These are phyloP conservation scores for slime mould (Dictyostelium discoideum) DNA, from an alignment of 78 protist genomes.

Conservation along the genomic window DNA sequence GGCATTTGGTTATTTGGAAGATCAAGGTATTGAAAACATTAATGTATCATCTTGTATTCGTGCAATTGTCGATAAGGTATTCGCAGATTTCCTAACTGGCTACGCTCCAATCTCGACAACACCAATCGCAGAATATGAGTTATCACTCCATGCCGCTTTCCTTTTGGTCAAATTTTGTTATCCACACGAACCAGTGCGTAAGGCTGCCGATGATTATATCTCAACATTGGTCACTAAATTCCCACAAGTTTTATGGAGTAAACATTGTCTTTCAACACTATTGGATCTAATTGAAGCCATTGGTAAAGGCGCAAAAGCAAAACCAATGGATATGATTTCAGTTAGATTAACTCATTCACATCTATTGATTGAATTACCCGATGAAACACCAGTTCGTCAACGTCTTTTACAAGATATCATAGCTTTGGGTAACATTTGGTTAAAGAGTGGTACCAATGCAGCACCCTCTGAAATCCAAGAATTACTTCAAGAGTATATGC, in stretches of 20 bases:
- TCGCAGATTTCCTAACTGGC: constrained; percentile 16
- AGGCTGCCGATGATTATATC: constrained; percentile 77
- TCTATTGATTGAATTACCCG: constrained; percentile 46
- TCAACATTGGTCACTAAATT: constrained; percentile 58
- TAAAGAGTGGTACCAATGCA: constrained; percentile 56
- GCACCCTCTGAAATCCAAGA: constrained; percentile 76
- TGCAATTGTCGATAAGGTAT: constrained; percentile 64
- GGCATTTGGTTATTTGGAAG: constrained; percentile 75
- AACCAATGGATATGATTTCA: constrained; percentile 77
- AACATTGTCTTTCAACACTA: constrained; percentile 60
- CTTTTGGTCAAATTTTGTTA: constrained; percentile 77
- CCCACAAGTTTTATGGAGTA: constrained; percentile 81
- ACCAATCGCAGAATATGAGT: constrained; percentile 13
- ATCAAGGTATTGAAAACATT: constrained; percentile 62
- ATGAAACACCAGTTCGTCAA: constrained; percentile 53
- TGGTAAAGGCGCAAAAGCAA: constrained; percentile 58
- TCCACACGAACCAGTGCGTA: constrained; percentile 51
- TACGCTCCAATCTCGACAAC: neutral
- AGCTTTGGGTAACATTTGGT: constrained; percentile 63
- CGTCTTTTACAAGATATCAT: constrained; percentile 42
- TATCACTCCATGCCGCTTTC: constrained; percentile 15
- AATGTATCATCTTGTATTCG: constrained; percentile 42
- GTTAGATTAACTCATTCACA: constrained; percentile 6
- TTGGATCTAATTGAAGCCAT: constrained; percentile 73
- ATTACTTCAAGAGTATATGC: constrained; percentile 70